Base-by-base conservation (phyloP, 2,329 filamentous ascomycete genomes). In the Botrytis squamosa region DNA sequence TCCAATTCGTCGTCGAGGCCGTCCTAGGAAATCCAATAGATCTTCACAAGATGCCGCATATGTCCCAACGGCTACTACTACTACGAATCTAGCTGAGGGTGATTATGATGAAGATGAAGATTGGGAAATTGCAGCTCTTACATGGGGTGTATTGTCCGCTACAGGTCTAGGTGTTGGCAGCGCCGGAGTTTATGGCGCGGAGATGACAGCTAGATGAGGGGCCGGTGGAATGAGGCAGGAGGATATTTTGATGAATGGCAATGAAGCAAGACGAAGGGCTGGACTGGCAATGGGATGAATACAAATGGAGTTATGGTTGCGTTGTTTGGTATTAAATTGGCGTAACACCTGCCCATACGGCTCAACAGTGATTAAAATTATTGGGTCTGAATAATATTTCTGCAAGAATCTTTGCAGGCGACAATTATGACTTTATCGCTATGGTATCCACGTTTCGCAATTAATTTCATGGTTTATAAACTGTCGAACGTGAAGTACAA, bases 101-200 rank as follows among this genome's bases (percentile, higher is more conserved):
- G 86, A 87, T 74, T 77, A 82, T 44, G 72, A 81, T 14, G 78
- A 81, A 18, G 84, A 83, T 18, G 78, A 84, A 46, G 85, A 86
- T 75, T 84, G 84, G 83, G 86, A 88, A 75, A 80, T 83, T 16
- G 84, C 83, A 3, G 83, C 85, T 10, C 79, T 87, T 38, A 80
- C 83, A 6, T 87, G 85, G 85, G 85, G 84, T 3, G 76, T 87
- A 65, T 82, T 83, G 20, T 82, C 81, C 25, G 70, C 85, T 22
- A 84, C 83, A 1, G 86, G 86, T 2, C 77, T 87, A 38, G 85
- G 85, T 4, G 78, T 81, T 59, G 85, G 84, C 16, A 83, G 82
- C 73, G 82, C 85, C 22, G 84, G 83, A 20, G 84, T 87, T 5
- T 85, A 84, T 77, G 86, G 85, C 4, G 85, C 81, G 1, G 85